Evolutionary conservation across 2,329 filamentous ascomycete genomes (phyloP).

Genomic region (Cladophialophora immunda): DNA sequence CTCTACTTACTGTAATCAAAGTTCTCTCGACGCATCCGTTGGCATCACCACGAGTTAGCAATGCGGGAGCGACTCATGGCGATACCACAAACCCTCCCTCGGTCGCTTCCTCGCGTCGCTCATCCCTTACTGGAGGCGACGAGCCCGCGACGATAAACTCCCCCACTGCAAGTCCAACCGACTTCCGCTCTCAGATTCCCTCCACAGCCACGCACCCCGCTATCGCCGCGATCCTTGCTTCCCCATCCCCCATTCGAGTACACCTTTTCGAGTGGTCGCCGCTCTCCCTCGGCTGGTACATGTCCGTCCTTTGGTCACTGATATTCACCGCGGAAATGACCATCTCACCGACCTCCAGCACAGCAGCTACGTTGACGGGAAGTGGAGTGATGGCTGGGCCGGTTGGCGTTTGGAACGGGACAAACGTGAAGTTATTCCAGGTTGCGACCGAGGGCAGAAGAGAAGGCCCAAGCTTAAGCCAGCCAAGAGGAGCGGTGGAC

Average conservation of each 20-base stretch:
- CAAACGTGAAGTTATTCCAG: constrained; percentile 84
- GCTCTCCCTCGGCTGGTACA: constrained; percentile 91
- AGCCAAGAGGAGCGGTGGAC: constrained; percentile 89
- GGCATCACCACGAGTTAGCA: constrained; percentile 46
- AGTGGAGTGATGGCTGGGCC: constrained; percentile 73
- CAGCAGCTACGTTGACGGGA: constrained; percentile 39
- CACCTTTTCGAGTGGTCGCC: constrained; percentile 96
- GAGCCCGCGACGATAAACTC: constrained; percentile 48
- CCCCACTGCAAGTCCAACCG: constrained; percentile 32
- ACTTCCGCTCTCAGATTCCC: constrained; percentile 53
- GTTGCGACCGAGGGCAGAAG: constrained; percentile 81
- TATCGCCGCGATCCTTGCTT: constrained; percentile 72
- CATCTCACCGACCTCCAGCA: constrained; percentile 52
- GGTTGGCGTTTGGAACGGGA: constrained; percentile 94
- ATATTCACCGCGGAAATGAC: constrained; percentile 92
- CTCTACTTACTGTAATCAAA: constrained; percentile 79
- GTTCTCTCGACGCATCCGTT: constrained; percentile 58
- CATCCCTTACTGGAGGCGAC: constrained; percentile 44
- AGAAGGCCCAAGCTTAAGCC: constrained; percentile 80
- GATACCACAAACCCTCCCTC: constrained; percentile 40
- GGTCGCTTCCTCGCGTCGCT: constrained; percentile 43
- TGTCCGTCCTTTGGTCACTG: constrained; percentile 91
- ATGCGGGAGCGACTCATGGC: not conserved
- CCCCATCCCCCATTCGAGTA: constrained; percentile 76
- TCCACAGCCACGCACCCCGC: constrained; percentile 60